Evolutionary conservation across 1,284 basidiomycete genomes (phyloP), one percentile per base, ranked within the genome.

Genomic region (Sanghuangporus weigelae): DNA sequence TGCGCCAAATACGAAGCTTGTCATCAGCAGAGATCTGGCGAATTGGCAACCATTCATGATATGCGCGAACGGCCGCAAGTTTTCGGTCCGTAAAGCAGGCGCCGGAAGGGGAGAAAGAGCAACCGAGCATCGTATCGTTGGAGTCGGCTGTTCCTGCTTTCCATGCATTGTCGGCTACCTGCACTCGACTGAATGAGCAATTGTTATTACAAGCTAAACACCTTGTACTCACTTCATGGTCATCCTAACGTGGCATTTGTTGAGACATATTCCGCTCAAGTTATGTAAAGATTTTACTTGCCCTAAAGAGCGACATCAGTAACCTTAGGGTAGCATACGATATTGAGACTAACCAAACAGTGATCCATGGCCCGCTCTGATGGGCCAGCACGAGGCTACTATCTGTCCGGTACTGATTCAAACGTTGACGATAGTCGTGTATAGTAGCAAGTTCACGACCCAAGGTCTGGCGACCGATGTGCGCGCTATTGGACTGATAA

Each of bases 41-140:
- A 64, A 89, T 85, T 14, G 87, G 86, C 77, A 89, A 82, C 85
- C 86, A 88, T 68, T 87, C 85, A 69, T 86, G 85, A 71, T 87
- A 89, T 0, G 86, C 85, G 36, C 79, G 78, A 38, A 86, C 81
- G 3, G 84, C 86, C 48, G 85, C 83, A 1, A 84, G 72, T 72
- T 87, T 87, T 50, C 87, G 73, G 68, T 87, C 84, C 4, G 84
- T 84, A 75, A 87, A 86, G 68, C 81, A 84, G 36, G 81, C 79
- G 2, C 81, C 81, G 1, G 82, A 84, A 0, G 81, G 74, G 2
- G 82, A 83, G 71, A 82, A 84, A n/a, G 75, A 71, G 67, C 83
- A 85, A 44, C 85, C 85, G 1, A 73, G 69, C 12, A 77, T 65
- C 0, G 84, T 83, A 72, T 89, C 82, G 70, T 88, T 89, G 11